Evolutionary conservation across 2,329 filamentous ascomycete species (phyloP), one percentile per base, ranked within the genome.

Genomic region (Paracamarosporium sp.): DNA sequence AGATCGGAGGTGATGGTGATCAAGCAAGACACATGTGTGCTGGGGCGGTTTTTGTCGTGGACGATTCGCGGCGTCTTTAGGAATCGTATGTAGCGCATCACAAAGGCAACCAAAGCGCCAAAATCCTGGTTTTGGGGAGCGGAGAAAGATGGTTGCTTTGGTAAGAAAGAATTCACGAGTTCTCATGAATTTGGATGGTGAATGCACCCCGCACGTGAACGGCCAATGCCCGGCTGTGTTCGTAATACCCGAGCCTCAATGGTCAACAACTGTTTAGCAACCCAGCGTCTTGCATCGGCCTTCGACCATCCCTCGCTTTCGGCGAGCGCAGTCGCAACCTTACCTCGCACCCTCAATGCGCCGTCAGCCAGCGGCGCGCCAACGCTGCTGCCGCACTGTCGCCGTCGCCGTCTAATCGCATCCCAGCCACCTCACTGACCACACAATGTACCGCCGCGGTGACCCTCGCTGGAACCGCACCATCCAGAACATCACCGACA

Each of bases 401-500:
- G 41, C 38, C 28, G 31, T 53, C 35, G 25, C 41, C 25, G 5
- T 17, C 30, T 30, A 22, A 45, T 20, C 43, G 43, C 43, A 45
- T 30, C 53, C 54, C 63, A 63, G 45, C 57, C 62, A 57, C 54
- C 51, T 40, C 53, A 20, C 45, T 59, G 53, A 54, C 47, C 59
- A 43, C 25, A 4, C n/a, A 65, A 87, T 86, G 84, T 88, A 87
- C 77, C 82, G 85, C 65, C 82, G 84, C 70, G 82, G 79, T 72
- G 93, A 97, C 78, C 93, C 93, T 60, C 91, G 93, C 70, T 88
- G 97, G 77, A 92, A 93, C 65, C 93, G 96, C 78, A 92, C 91
- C 68, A 92, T 96, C 86, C 96, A 97, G 76, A 92, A 95, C 73
- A 89, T 97, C 74, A 90, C 91, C 6, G 90, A 95, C 67, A 96